phyloP scores from a whole-genome alignment of 208 protist species.

The Leishmania aethiopica region DNA sequence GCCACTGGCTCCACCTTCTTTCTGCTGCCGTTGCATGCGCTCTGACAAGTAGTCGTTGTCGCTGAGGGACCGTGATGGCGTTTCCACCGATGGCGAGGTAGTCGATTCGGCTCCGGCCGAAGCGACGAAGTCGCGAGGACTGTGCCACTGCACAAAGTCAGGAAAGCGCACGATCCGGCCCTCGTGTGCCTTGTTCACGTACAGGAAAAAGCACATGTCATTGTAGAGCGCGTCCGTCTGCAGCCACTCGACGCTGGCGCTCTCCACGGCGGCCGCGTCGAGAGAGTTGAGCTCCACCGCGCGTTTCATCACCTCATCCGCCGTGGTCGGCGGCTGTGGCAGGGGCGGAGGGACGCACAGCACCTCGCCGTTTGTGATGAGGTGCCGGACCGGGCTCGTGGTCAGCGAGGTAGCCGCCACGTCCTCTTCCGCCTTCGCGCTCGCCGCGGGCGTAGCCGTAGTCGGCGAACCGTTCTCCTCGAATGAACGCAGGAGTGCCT shows the following conservation, averaged over 20 bases:
- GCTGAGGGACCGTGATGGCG: not conserved
- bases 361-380: constrained; percentile 72
- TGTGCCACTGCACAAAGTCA: constrained; percentile 90
- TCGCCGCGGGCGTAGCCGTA: not conserved
- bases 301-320: constrained; percentile 64
- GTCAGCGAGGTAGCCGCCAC: not conserved
- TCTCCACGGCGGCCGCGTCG: constrained; percentile 34
- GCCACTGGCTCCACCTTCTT: not conserved
- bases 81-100: not conserved
- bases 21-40: constrained; percentile 52
- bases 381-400: constrained; percentile 6
- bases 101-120: not conserved
- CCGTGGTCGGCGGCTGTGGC: constrained; percentile 59
- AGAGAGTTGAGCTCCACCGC: constrained; percentile 51
- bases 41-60: constrained; percentile 74
- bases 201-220: constrained; percentile 90
- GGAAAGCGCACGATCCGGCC: constrained; percentile 81
- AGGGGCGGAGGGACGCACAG: constrained; percentile 58
- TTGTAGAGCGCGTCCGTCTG: constrained; percentile 72
- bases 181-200: constrained; percentile 65
- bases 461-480: not conserved
- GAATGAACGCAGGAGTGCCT: constrained; percentile 31
- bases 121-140: constrained; percentile 74
- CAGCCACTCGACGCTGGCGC: constrained; percentile 41
- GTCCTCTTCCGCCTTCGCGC: not conserved